Conservation (phyloP, 805 yeast genomes). For the Barnettozyma sp. region DNA sequence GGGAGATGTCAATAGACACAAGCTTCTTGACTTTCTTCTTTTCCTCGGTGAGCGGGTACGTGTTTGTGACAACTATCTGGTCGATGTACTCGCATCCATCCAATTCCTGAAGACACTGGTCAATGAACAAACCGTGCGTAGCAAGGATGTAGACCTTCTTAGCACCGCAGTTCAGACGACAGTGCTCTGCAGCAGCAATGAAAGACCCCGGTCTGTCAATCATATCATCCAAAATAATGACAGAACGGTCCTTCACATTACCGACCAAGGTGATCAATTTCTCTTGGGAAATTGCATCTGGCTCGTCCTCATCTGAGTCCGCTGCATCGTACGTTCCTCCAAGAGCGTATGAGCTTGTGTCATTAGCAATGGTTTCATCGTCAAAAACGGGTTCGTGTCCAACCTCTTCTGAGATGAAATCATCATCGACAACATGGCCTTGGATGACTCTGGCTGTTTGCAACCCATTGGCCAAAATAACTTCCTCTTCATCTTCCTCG, state of each 20-base stretch:
- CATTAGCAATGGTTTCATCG: constrained; percentile 21
- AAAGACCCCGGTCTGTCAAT: constrained; percentile 91
- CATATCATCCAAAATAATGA: constrained; percentile 94
- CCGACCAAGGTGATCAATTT: constrained; percentile 95
- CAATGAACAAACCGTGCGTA: constrained; percentile 92
- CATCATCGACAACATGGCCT: constrained; percentile 96
- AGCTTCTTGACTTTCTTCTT: constrained; percentile 59
- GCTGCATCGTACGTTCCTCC: constrained; percentile 79
- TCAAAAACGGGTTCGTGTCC: constrained; percentile 28
- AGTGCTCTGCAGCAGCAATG: constrained; percentile 97
- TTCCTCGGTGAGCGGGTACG: constrained; percentile 79
- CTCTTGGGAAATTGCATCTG: constrained; percentile 43
- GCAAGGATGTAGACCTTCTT: constrained; percentile 84
- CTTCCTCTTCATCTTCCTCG: constrained; percentile 57
- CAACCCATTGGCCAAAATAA: constrained; percentile 67
- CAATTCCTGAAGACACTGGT: constrained; percentile 74
- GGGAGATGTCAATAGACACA: constrained; percentile 84
- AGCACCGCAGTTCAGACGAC: constrained; percentile 94
- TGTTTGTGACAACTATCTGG: constrained; percentile 90
- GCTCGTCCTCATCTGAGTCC: constrained; percentile 80
- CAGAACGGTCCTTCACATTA: constrained; percentile 85
- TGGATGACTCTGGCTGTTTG: constrained; percentile 94
- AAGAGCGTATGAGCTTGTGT: constrained; percentile 46
- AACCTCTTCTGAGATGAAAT: constrained; percentile 37
- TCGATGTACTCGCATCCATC: constrained; percentile 78